Percentiles rank a stretch among this genome's conserved stretches.
These are phyloP conservation scores for Pyrenopolyporus hunteri DNA, from an alignment of 495 filamentous ascomycete species.

Conservation along the genomic window DNA sequence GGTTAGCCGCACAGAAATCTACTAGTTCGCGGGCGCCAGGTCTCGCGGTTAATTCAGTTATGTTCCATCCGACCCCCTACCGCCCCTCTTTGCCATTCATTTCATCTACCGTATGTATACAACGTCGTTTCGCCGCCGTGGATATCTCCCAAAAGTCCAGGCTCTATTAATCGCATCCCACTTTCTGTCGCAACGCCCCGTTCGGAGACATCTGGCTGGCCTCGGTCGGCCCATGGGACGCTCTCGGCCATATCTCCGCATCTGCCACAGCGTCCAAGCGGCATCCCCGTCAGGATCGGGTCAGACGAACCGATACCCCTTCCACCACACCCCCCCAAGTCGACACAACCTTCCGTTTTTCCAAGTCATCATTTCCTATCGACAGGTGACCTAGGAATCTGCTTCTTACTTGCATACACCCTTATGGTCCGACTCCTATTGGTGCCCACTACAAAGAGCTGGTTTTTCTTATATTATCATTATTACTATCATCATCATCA, in stretches of 20 bases:
- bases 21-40: conserved; percentile 15
- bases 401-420: conserved; percentile 34
- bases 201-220: conserved; percentile 14
- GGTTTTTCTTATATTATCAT: too few species aligned
- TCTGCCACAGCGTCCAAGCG: conserved; percentile 31
- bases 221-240: conserved; percentile 33
- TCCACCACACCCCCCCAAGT: conserved; percentile 26
- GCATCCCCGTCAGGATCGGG: conserved; percentile 29
- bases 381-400: conserved; percentile 13
- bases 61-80: conserved; percentile 25
- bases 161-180: conserved; percentile 32
- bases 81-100: conserved; percentile 2
- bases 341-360: conserved; percentile 38
- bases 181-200: conserved; percentile 19
- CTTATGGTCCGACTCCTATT: conserved; percentile 20
- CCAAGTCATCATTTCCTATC: conserved; percentile 10
- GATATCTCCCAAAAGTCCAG: conserved; percentile 22
- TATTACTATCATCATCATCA: too few species aligned
- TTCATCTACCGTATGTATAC: conserved; percentile 22
- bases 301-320: conserved; percentile 27
- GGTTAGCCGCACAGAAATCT: conserved; percentile 26
- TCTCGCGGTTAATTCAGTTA: conserved; percentile 27
- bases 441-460: conserved; percentile 16
- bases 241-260: conserved; percentile 38
- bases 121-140: conserved; percentile 15